Conservation (phyloP, 345 rosid genomes). For the Citrus trifoliata region DNA sequence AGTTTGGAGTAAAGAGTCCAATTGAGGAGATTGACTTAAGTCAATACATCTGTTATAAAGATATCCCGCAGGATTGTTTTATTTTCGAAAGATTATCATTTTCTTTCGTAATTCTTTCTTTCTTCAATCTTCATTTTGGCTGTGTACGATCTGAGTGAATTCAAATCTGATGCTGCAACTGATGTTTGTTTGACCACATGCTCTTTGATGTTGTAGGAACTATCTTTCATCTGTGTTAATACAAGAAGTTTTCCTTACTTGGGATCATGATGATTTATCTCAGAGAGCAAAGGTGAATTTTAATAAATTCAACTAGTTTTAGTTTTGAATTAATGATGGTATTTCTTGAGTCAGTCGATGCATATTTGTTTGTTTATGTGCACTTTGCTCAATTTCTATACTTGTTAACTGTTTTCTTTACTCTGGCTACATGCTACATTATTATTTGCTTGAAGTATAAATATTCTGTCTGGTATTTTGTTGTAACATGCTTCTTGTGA, state of each 20-base stretch:
- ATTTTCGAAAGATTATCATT: neutral
- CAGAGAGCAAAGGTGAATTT: conserved; percentile 81
- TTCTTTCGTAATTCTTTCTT: neutral
- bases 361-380: neutral
- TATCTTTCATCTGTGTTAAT: conserved; percentile 91
- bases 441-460: conserved; percentile 15
- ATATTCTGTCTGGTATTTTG: conserved; percentile 8
- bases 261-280: conserved; percentile 97
- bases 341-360: neutral
- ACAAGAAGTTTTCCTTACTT: conserved; percentile 93
- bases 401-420: neutral
- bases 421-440: neutral
- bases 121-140: neutral
- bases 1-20: neutral
- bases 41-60: neutral
- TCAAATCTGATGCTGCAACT: neutral
- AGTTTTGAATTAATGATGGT: conserved; percentile 5
- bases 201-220: conserved; percentile 67
- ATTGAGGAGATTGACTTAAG: neutral
- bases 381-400: neutral
- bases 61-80: neutral
- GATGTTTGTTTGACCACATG: conserved; percentile 23
- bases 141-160: neutral
- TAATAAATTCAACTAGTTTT: neutral
- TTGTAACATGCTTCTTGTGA: conserved; percentile 23